Conservation (phyloP, 768 basidiomycete species). For the Boletus tomentosulus region DNA sequence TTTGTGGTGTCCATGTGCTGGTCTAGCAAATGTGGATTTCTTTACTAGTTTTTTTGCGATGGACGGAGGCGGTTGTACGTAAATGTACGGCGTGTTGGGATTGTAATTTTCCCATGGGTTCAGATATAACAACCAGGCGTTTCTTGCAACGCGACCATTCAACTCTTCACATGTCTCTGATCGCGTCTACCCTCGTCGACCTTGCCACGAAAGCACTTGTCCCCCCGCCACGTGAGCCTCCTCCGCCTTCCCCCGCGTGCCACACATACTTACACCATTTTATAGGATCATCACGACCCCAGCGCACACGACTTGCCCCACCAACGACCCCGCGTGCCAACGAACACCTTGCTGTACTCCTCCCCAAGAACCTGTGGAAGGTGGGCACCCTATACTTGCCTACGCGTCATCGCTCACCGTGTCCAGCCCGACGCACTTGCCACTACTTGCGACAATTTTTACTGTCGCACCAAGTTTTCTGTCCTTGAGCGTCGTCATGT, state of each 20-base stretch:
- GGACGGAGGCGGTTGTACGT: slow-evolving; percentile 8
- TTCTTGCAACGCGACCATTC: neutral
- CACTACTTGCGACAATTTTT: slow-evolving; percentile 65
- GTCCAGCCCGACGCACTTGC: slow-evolving; percentile 59
- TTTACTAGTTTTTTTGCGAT: neutral
- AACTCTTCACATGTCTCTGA: slow-evolving; percentile 28
- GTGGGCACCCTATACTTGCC: slow-evolving; percentile 29
- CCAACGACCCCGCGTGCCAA: slow-evolving; percentile 37
- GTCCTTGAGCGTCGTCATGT: slow-evolving; percentile 75
- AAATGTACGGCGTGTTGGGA: slow-evolving; percentile 1
- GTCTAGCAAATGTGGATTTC: neutral
- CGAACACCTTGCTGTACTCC: slow-evolving; percentile 75
- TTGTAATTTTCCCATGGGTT: slow-evolving; percentile 25
- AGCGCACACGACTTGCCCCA: slow-evolving; percentile 14
- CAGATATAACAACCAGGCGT: slow-evolving; percentile 26
- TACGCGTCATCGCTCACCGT: slow-evolving; percentile 15
- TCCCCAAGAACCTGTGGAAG: slow-evolving; percentile 74
- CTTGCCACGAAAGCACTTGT: neutral
- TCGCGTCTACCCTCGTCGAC: slow-evolving; percentile 22
- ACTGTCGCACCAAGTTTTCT: slow-evolving; percentile 61
- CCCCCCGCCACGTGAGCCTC: neutral
- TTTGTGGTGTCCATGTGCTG: no score
- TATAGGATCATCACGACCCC: slow-evolving; percentile 23
- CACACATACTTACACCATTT: slow-evolving; percentile 8
- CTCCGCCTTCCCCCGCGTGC: neutral